These are phyloP conservation scores for Mycena maculata DNA, from an alignment of 768 basidiomycete species.

Conservation along the genomic window DNA sequence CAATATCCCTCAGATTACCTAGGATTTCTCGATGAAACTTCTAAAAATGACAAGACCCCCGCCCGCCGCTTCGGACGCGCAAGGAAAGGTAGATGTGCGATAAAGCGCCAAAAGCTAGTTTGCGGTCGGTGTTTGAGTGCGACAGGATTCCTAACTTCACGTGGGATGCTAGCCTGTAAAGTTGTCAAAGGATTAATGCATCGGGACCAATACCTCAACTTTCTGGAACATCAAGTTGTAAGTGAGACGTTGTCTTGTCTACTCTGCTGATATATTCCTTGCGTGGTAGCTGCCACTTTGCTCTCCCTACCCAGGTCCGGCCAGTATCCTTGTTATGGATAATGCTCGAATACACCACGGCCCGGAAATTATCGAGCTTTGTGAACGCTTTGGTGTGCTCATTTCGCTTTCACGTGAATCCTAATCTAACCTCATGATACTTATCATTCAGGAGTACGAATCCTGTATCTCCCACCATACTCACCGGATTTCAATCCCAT, in stretches of 20 bases:
- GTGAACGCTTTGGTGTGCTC: conserved; percentile 30
- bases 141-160: too few relatives aligned
- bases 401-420: neutral
- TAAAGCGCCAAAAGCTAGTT: too few relatives aligned
- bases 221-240: neutral
- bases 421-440: neutral
- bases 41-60: too few relatives aligned
- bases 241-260: neutral
- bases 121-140: too few relatives aligned
- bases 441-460: neutral
- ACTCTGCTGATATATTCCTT: neutral
- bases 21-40: too few relatives aligned
- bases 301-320: conserved; percentile 40
- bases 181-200: too few relatives aligned
- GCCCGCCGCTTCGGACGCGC: too few relatives aligned
- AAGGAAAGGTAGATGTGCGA: too few relatives aligned
- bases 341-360: conserved; percentile 47
- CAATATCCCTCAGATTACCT: too few relatives aligned
- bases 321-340: too few relatives aligned
- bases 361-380: conserved; percentile 40
- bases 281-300: conserved; percentile 39
- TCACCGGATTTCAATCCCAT: conserved; percentile 10
- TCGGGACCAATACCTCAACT: neutral
- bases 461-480: conserved; percentile 3
- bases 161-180: too few relatives aligned